Evolutionary conservation across 306 rosid species (phyloP).

Genomic region (Vicia villosa): DNA sequence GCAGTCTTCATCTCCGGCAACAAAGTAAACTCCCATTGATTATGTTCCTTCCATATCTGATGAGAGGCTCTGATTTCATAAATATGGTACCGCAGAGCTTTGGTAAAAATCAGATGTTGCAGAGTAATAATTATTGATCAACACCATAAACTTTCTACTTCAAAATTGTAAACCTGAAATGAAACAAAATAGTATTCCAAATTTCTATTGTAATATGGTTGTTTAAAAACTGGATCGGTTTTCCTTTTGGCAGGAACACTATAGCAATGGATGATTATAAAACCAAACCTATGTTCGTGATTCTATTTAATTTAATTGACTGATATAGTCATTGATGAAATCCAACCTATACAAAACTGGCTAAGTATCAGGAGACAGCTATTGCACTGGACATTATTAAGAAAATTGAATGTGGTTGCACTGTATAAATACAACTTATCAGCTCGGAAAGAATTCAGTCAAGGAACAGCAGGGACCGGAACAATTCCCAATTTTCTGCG

Average conservation of each 20-base stretch:
- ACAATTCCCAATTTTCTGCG: slow-evolving; percentile 73
- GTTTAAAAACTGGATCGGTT: no score
- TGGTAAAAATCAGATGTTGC: no score
- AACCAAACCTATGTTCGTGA: not conserved
- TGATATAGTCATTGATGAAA: not conserved
- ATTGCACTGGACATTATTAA: not conserved
- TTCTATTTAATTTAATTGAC: not conserved
- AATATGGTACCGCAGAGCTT: no score
- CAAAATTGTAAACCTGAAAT: no score
- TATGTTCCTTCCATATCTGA: not conserved
- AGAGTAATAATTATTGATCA: no score
- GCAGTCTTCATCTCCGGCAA: not conserved
- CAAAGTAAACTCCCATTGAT: not conserved
- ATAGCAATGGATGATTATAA: no score
- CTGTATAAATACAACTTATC: not conserved
- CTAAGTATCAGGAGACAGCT: not conserved
- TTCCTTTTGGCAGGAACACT: no score
- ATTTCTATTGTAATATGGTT: no score
- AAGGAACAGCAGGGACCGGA: slow-evolving; percentile 62
- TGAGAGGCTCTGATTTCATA: no score
- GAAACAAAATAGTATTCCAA: no score
- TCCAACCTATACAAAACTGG: slow-evolving; percentile 13
- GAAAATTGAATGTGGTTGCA: not conserved
- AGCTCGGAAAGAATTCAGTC: slow-evolving; percentile 28
- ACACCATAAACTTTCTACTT: not conserved